Percentiles rank a stretch among this genome's conserved stretches.
phyloP scores from a whole-genome alignment of 208 protist species.

The Entamoeba histolytica region DNA sequence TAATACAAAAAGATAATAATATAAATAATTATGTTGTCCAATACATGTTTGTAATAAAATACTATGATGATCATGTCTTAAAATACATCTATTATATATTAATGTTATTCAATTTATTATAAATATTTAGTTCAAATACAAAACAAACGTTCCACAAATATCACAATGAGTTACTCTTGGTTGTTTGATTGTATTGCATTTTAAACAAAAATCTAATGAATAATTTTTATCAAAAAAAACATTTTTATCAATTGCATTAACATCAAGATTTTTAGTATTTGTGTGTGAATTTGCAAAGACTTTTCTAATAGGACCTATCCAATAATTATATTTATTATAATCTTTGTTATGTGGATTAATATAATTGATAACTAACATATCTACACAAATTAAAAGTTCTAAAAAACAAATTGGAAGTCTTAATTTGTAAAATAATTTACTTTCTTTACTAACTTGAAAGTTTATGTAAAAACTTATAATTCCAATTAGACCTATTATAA shows the following conservation, averaged over 20 bases:
- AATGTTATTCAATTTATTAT: not conserved
- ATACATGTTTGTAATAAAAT: not conserved
- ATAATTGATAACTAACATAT: not conserved
- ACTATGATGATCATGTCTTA: not conserved
- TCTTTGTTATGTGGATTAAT: not conserved
- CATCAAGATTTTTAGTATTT: not conserved
- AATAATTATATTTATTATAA: not conserved
- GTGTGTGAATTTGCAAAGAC: not conserved
- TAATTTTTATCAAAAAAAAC: not conserved
- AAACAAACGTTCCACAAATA: not conserved
- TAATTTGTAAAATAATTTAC: not conserved
- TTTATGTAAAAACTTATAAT: not conserved
- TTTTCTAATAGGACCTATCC: not conserved
- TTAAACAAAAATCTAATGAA: not conserved
- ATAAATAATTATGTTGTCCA: not conserved
- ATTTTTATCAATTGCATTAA: not conserved
- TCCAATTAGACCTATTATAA: not conserved
- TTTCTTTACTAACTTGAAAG: not conserved
- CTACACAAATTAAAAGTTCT: not conserved
- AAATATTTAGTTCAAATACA: not conserved
- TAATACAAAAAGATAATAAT: not conserved
- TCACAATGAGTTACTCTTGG: not conserved
- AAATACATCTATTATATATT: not conserved
- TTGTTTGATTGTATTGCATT: not conserved
- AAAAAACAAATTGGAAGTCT: not conserved